A percentile compares a stretch with the other conserved stretches of the same genome.
phyloP scores from a whole-genome alignment of 2,329 filamentous ascomycete genomes.

The Diplodia corticola region DNA sequence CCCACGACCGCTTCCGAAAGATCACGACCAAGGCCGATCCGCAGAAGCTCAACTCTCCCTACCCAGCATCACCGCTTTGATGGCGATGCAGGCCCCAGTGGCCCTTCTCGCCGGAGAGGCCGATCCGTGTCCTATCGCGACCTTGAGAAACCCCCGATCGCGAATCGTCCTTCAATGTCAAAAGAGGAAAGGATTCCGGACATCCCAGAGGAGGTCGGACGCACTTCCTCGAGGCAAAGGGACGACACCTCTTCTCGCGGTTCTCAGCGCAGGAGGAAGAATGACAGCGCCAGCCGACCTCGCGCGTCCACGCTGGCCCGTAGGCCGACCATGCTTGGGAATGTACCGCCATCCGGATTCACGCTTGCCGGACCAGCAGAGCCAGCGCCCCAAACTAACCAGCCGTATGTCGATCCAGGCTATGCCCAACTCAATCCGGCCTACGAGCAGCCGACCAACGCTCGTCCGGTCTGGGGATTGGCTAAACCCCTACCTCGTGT shows the following conservation, averaged over 20 bases:
- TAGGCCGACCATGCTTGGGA: background rate
- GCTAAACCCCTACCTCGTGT: conserved; percentile 57
- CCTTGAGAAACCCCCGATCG: background rate
- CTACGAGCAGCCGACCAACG: conserved; percentile 54
- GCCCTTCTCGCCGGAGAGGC: background rate
- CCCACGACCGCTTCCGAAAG: background rate
- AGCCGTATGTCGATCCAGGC: conserved; percentile 49
- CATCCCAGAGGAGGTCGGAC: background rate
- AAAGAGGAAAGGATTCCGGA: background rate
- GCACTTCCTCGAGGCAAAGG: background rate
- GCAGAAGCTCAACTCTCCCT: conserved; percentile 4
- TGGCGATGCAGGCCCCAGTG: background rate
- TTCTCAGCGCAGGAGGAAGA: conserved; percentile 1
- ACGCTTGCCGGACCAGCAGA: conserved; percentile 18
- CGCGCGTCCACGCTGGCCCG: conserved; percentile 5
- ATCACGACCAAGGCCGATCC: background rate
- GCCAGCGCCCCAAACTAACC: background rate
- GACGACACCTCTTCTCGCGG: background rate
- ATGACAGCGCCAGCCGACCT: background rate
- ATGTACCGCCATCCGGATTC: conserved; percentile 8
- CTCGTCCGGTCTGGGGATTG: conserved; percentile 54
- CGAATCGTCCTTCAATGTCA: background rate
- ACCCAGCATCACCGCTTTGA: background rate
- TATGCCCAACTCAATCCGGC: conserved; percentile 56
- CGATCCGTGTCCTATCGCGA: conserved; percentile 1